A percentile compares a stretch with the other conserved stretches of the same genome.
These are phyloP conservation scores for Hirsutella thompsonii DNA, from an alignment of 2,329 filamentous ascomycete species.

Conservation along the genomic window DNA sequence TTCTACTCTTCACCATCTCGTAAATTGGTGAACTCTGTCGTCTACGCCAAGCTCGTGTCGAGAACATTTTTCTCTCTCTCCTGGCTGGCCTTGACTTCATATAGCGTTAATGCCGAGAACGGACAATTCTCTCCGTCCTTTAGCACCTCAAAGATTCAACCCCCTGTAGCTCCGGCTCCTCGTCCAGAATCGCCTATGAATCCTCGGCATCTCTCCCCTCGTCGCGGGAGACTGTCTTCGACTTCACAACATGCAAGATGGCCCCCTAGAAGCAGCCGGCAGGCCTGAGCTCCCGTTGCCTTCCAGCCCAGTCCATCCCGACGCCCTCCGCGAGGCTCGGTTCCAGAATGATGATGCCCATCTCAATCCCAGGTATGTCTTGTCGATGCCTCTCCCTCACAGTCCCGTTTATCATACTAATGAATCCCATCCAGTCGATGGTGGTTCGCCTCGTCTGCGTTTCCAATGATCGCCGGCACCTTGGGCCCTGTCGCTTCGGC, in stretches of 20 bases:
- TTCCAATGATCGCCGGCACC: constrained; percentile 72
- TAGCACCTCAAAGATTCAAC: no score
- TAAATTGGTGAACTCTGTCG: no score
- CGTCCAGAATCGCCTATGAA: no score
- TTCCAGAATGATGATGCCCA: constrained; percentile 27
- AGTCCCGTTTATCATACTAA: not conserved
- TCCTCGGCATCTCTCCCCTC: not conserved
- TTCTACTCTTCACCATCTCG: no score
- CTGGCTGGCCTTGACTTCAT: no score
- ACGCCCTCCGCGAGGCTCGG: constrained; percentile 8
- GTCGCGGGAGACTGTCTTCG: no score
- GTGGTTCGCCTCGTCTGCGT: constrained; percentile 52
- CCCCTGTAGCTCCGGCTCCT: no score
- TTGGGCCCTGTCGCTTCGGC: constrained; percentile 79
- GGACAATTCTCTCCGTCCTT: no score
- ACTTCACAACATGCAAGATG: constrained; percentile 25
- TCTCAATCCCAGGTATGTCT: constrained; percentile 32
- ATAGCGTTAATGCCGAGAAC: no score
- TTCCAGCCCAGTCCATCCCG: constrained; percentile 10
- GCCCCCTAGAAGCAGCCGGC: constrained; percentile 22
- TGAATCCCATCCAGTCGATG: constrained; percentile 31
- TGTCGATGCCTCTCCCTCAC: constrained; percentile 4
- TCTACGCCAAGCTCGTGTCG: no score
- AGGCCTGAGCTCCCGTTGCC: constrained; percentile 17
- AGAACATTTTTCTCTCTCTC: no score